Evolutionary conservation across 169 alveolate genomes (phyloP), one percentile per base, ranked within the genome.

Genomic region (Eimeria acervulina): DNA sequence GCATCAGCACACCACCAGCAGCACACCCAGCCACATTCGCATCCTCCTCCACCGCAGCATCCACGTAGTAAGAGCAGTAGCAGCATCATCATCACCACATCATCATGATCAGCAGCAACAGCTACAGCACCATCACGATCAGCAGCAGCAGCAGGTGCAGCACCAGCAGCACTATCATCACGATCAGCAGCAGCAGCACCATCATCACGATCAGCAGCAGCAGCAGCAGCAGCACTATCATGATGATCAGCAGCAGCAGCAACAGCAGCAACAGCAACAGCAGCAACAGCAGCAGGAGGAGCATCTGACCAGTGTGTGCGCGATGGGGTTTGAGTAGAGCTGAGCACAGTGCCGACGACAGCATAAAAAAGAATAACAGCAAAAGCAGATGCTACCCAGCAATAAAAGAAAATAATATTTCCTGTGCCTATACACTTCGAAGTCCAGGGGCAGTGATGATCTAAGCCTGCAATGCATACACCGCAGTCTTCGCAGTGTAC

Each of bases 391-490:
- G 31, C 17, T 31, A 95, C 36, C 93, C 97, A 97, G 36, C 90
- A 4, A 47, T 95, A 51, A 70, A 97, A 97, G 47, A 78, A 93
- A 21, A n/a, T 38, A 28, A 96, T 42, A 94, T 97, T 98, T 38
- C 98, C 96, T 88, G 96, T 92, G 19, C 99, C 99, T 1, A 98
- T 96, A 88, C 99, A 98, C 85, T 97, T 97, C 81, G 98, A 98
- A 5, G 98, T 97, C 99, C 99, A 98, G 33, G 99, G 99, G 85
- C 99, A 98, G 96, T 98, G 99, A 97, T 98, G 99, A 96, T 98
- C 99, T 92, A 85, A 96, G 12, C 97, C 97, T 89, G 95, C 97
- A 7, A 98, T 96, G 88, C 99, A 98, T 33, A 97, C 97, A 47
- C 97, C 95, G 87, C 99, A 98, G 26, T 74, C 95, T 26, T 80